Percentiles rank a stretch among this genome's conserved stretches.
These are phyloP conservation scores for Penicillium antarcticum DNA, from an alignment of 495 filamentous ascomycete species.

Conservation along the genomic window DNA sequence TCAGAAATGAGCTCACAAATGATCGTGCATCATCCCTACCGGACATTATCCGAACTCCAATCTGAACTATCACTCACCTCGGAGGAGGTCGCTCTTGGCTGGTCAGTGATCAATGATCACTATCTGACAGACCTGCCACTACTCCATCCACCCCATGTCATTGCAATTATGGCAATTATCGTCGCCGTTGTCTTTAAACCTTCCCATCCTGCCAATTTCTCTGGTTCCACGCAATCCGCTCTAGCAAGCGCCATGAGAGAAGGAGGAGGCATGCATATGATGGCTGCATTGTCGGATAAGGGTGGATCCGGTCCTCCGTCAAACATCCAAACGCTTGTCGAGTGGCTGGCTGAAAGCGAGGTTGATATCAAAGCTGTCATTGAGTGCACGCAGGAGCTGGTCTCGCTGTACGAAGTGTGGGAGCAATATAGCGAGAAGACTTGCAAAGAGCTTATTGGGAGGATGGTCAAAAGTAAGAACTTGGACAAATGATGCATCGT, in stretches of 20 bases:
- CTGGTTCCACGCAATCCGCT: constrained; percentile 37
- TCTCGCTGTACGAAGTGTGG: constrained; percentile 90
- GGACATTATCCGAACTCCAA: constrained; percentile 74
- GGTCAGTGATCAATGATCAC: constrained; percentile 91
- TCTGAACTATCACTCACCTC: constrained; percentile 63
- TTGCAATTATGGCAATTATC: constrained; percentile 87
- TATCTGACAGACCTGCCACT: constrained; percentile 93
- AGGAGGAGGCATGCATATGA: constrained; percentile 37
- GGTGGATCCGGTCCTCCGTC: constrained; percentile 32
- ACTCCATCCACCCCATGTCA: constrained; percentile 81
- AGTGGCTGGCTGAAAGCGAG: constrained; percentile 88
- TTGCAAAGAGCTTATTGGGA: constrained; percentile 71
- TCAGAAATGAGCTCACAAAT: constrained; percentile 92
- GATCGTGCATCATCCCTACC: constrained; percentile 97
- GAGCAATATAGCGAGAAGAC: constrained; percentile 85
- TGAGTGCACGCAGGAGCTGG: constrained; percentile 91
- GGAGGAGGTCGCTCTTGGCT: constrained; percentile 77
- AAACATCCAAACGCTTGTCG: constrained; percentile 70
- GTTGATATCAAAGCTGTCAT: constrained; percentile 90
- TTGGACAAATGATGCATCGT: constrained; percentile 60
- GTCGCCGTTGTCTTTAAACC: constrained; percentile 76
- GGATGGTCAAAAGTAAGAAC: constrained; percentile 81
- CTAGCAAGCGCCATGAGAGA: constrained; percentile 41
- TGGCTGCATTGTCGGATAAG: constrained; percentile 37
- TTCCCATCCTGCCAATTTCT: constrained; percentile 38